Percentiles rank a stretch among this genome's conserved stretches.
These are phyloP conservation scores for Fraxinus cuspidata DNA, from an alignment of 257 asterid genomes.

Conservation along the genomic window DNA sequence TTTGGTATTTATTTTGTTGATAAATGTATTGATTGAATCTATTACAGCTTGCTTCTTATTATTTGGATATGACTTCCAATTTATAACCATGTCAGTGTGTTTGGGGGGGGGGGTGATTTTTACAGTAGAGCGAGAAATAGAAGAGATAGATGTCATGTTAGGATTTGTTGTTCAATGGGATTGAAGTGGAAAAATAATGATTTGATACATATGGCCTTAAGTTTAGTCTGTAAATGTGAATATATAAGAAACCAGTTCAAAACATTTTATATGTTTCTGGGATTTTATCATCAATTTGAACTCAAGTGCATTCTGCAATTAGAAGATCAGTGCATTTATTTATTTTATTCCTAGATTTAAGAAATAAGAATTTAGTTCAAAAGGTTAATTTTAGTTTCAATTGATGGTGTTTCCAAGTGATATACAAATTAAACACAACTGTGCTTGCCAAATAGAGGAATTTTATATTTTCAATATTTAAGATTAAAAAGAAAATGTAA, in stretches of 20 bases:
- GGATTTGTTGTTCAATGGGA: not conserved
- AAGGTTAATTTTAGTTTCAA: not conserved
- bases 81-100: not conserved
- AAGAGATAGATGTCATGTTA: constrained; percentile 7
- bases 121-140: not conserved
- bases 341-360: not conserved
- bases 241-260: not conserved
- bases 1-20: not conserved
- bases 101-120: too few relatives aligned
- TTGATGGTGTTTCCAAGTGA: not conserved
- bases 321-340: not conserved
- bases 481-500: not conserved
- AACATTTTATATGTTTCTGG: not conserved
- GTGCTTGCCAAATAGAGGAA: not conserved
- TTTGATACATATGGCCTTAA: not conserved
- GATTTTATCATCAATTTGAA: constrained; percentile 5
- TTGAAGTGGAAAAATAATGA: not conserved
- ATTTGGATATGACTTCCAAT: not conserved
- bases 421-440: not conserved
- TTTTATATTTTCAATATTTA: not conserved
- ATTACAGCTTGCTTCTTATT: not conserved
- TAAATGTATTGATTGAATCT: not conserved
- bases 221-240: not conserved
- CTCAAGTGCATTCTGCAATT: constrained; percentile 1
- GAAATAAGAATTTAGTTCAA: not conserved